Conservation (phyloP, 768 basidiomycete species). For the Naganishia vaughanmartiniae region DNA sequence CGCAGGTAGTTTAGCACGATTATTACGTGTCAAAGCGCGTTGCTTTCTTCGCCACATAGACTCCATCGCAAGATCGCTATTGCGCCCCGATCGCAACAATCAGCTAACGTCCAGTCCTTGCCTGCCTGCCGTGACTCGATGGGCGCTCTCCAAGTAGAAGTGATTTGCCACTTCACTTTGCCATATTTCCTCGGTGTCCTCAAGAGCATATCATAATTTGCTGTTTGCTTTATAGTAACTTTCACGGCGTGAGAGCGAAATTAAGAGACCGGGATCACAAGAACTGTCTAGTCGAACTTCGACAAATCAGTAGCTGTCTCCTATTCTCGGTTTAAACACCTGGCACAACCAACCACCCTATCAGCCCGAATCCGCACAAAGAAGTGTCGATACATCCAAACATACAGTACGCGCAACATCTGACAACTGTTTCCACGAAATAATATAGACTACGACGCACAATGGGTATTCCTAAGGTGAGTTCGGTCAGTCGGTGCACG, state of each 20-base stretch:
- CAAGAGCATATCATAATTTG: conserved; percentile 23
- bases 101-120: too few relatives aligned
- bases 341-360: background rate
- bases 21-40: conserved; percentile 1
- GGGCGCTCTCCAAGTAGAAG: background rate
- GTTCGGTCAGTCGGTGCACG: background rate
- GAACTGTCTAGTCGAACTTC: background rate
- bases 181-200: background rate
- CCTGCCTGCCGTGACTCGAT: background rate
- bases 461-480: conserved; percentile 12
- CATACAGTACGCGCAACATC: background rate
- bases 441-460: background rate
- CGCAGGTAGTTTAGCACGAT: background rate
- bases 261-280: background rate
- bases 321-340: background rate
- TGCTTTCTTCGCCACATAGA: background rate
- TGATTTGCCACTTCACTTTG: background rate
- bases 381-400: background rate
- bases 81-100: conserved; percentile 1
- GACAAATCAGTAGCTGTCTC: conserved; percentile 3
- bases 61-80: conserved; percentile 1
- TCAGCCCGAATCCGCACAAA: background rate
- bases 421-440: background rate
- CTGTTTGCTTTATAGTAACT: conserved; percentile 22
- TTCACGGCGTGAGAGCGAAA: background rate